Base-by-base conservation (phyloP, 1,139 yeast species). In the Blastobotrys capitulatus region DNA sequence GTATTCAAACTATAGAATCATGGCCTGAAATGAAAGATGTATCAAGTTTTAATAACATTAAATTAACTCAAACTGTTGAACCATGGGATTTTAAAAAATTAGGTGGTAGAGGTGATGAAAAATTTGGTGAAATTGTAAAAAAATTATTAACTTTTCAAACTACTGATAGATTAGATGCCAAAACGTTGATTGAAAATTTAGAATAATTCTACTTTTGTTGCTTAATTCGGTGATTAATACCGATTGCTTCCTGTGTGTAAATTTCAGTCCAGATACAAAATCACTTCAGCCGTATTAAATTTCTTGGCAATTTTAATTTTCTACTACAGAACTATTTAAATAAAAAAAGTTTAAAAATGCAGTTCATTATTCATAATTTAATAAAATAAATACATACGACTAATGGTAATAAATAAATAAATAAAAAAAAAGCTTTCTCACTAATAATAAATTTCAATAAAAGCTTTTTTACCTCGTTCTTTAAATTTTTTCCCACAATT, bases 1-100 rank as follows among this genome's bases (percentile, higher is more conserved):
- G 96, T 0, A 79, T 88, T 0, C 96, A 96, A 5, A 67, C 75
- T 9, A 49, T 64, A 1, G 66, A 67, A 8, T 60, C 69, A 6
- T 76, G 86, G 81, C 73, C 79, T 1, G 78, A 73, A 35, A 71
- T 77, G 6, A 52, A 55, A 2, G 62, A 66, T 1, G 68, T 72
- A 22, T 69, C 70, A 0, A 72, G 79, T 1, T 73, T 73, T 47
- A 61, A 59, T 1, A 66, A 65, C 18, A 59, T 74, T 65, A 67
- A 70, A 7, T 70, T 76, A 49, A 57, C 60, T 15, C 64, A 35
- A 19, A 20, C 12, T 6, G 7, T 7, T 4, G 38, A 19, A 6
- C 20, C 20, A 19, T 35, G 38, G 38, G 8, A 10, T 18, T 4
- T 35, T 35, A 8, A 35, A 8, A 18, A 35, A 20, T 20, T 35